Evolutionary conservation across 2,329 filamentous ascomycete species (phyloP).

Genomic region (Trichoderma hamatum): DNA sequence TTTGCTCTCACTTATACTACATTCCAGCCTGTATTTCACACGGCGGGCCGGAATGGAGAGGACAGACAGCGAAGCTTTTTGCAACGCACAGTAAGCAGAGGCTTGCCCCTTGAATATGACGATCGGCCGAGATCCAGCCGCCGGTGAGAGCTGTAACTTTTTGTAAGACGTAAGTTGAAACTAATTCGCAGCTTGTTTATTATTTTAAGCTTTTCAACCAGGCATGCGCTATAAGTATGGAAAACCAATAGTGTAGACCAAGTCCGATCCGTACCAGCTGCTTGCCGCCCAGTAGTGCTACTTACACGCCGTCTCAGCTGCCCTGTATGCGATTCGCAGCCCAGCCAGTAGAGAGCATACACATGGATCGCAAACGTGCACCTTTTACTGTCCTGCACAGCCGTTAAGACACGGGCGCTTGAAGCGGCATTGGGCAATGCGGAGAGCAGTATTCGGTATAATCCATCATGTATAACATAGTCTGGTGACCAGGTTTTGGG

Average conservation of each 20-base stretch:
- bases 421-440: conserved; percentile 5
- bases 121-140: conserved; percentile 21
- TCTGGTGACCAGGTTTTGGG: conserved; percentile 20
- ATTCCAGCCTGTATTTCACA: background rate
- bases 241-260: background rate
- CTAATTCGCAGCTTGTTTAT: background rate
- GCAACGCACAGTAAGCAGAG: background rate
- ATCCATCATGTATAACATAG: background rate
- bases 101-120: conserved; percentile 9
- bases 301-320: background rate
- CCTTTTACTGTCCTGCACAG: background rate
- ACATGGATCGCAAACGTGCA: conserved; percentile 16
- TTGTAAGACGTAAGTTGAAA: background rate
- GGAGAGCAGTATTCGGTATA: background rate
- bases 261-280: background rate
- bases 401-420: conserved; percentile 2
- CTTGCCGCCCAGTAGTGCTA: background rate
- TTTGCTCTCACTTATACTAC: background rate
- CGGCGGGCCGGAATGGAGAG: background rate
- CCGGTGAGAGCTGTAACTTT: background rate
- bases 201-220: background rate
- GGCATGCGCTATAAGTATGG: background rate
- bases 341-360: conserved; percentile 23
- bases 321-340: background rate
- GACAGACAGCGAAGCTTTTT: background rate